These are phyloP conservation scores for Hyaloscypha bicolor DNA, from an alignment of 495 filamentous ascomycete genomes.

Conservation along the genomic window DNA sequence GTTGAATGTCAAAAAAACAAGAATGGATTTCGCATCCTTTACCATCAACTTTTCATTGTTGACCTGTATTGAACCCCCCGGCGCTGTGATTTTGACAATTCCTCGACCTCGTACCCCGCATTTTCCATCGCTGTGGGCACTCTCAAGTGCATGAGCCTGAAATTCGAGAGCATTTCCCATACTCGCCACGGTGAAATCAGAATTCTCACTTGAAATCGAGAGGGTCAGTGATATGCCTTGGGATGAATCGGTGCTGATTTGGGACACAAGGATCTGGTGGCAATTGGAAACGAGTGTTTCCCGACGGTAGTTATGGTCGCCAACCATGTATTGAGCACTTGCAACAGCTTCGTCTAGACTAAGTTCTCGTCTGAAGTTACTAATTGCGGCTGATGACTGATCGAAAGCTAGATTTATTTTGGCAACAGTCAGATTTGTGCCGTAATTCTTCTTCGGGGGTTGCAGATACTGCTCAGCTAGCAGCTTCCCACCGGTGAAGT, in stretches of 20 bases:
- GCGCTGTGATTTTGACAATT: slow-evolving; percentile 12
- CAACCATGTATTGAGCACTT: slow-evolving; percentile 9
- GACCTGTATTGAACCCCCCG: slow-evolving; percentile 10
- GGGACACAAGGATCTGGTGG: slow-evolving; percentile 19
- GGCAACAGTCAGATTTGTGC: slow-evolving; percentile 26
- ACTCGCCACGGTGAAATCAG: slow-evolving; percentile 18
- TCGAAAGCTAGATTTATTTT: slow-evolving; percentile 15
- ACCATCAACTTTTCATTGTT: slow-evolving; percentile 14
- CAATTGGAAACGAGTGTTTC: slow-evolving; percentile 23
- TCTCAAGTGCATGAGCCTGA: slow-evolving; percentile 23
- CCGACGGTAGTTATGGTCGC: slow-evolving; percentile 10
- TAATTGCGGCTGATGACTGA: background rate
- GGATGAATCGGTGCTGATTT: slow-evolving; percentile 14
- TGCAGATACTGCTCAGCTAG: slow-evolving; percentile 22
- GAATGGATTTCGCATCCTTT: slow-evolving; percentile 14
- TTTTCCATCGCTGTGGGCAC: slow-evolving; percentile 25
- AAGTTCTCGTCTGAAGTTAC: slow-evolving; percentile 16
- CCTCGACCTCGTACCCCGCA: slow-evolving; percentile 24
- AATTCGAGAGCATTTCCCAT: slow-evolving; percentile 18
- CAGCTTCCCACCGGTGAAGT: slow-evolving; percentile 19
- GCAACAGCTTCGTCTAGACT: slow-evolving; percentile 23
- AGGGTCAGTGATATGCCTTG: slow-evolving; percentile 10
- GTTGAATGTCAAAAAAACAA: slow-evolving; percentile 24
- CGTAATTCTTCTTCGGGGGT: slow-evolving; percentile 20
- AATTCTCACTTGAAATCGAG: slow-evolving; percentile 18